Percentiles rank a stretch among this genome's conserved stretches.
Conservation (phyloP, 2,329 filamentous ascomycete species). For the Graphiopsis chlorocephala region DNA sequence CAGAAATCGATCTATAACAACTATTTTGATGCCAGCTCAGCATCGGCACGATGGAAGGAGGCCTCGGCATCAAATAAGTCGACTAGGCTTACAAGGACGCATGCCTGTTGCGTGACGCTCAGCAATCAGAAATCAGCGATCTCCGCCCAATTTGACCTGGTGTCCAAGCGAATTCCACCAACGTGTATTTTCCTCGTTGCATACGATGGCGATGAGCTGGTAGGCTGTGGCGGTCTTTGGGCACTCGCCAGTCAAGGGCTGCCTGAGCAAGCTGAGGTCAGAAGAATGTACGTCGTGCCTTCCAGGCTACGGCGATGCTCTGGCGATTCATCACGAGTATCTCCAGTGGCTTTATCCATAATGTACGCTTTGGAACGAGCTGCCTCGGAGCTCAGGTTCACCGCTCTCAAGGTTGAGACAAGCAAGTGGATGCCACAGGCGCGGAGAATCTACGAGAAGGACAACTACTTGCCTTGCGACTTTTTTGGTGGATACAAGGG, state of each 20-base stretch:
- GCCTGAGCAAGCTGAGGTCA: conserved; percentile 4
- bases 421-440: conserved; percentile 1
- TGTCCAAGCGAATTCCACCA: not conserved
- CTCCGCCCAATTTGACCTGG: not conserved
- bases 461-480: not conserved
- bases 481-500: not conserved
- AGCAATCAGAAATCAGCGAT: conserved; percentile 8
- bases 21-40: not conserved
- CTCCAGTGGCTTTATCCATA: not conserved
- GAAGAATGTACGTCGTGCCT: conserved; percentile 13
- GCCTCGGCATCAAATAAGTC: not conserved
- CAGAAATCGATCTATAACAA: not conserved
- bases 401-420: conserved; percentile 1
- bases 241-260: conserved; percentile 3
- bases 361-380: not conserved
- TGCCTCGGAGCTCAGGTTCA: not conserved
- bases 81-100: not conserved
- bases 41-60: not conserved
- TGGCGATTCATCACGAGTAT: no score
- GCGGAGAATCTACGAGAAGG: conserved; percentile 4
- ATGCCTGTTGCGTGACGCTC: not conserved
- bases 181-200: not conserved
- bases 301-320: not conserved
- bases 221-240: conserved; percentile 7
- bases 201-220: not conserved